phyloP scores from a whole-genome alignment of 495 filamentous ascomycete species.

The Astrothelium macrocarpum region DNA sequence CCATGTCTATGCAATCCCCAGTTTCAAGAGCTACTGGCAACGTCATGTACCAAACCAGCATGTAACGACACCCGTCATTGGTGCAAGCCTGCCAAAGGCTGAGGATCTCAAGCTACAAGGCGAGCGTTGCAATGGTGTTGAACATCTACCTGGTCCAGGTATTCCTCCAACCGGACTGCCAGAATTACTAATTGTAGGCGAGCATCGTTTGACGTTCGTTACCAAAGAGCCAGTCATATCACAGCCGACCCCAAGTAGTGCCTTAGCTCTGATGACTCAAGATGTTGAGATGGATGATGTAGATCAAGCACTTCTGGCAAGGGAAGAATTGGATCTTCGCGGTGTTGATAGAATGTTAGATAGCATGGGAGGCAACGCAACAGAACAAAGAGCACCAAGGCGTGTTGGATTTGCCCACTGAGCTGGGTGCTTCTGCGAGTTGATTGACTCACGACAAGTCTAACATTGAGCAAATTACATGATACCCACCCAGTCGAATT shows the following conservation, averaged over 20 bases:
- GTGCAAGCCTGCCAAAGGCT: conserved; percentile 18
- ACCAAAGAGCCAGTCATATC: conserved; percentile 12
- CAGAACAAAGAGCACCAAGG: conserved; percentile 11
- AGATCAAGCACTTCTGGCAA: conserved; percentile 29
- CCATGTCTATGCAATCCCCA: conserved; percentile 29
- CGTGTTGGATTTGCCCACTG: conserved; percentile 30
- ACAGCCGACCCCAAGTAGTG: not conserved
- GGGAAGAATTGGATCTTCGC: conserved; percentile 31
- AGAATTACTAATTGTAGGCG: conserved; percentile 23
- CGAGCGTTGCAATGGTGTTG: conserved; percentile 5
- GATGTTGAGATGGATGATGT: conserved; percentile 6
- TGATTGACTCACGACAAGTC: not conserved
- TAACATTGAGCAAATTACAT: not conserved
- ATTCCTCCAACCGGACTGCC: conserved; percentile 16
- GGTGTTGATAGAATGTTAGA: conserved; percentile 34
- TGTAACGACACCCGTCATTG: conserved; percentile 20
- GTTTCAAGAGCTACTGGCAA: conserved; percentile 29
- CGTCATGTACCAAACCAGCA: conserved; percentile 20
- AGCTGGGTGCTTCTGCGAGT: too few species aligned
- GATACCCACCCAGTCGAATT: not conserved
- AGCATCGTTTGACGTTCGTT: conserved; percentile 30
- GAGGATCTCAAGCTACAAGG: conserved; percentile 2
- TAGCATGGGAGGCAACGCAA: conserved; percentile 24
- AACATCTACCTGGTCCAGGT: conserved; percentile 16
- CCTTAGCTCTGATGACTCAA: conserved; percentile 10